Base-by-base conservation (phyloP, 2,329 filamentous ascomycete genomes). In the Cladophialophora chaetospira region DNA sequence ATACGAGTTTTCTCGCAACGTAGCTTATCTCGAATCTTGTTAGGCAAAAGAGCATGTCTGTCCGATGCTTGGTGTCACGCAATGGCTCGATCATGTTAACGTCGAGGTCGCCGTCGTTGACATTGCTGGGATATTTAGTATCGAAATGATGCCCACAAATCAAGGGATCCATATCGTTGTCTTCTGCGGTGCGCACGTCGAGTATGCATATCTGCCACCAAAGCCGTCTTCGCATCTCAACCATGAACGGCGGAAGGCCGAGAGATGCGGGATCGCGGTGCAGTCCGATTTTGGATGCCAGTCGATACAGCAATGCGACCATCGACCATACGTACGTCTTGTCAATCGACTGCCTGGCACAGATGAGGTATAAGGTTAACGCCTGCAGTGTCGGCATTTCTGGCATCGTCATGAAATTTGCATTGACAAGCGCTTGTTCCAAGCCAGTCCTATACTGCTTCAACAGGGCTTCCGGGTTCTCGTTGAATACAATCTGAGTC, bases 341-440 rank as follows among this genome's bases (percentile, higher is more conserved):
- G 70, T 75, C 69, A 55, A 73, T 72, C 43, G 73, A 67, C 52
- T 68, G 68, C n/a, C 72, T 72, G 9, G 75, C 61, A 77, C 71
- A 68, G 42, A 84, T 80, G 17, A 88, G 69, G 65, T 86, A 87
- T 25, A 86, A 71, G 8, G 84, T 75, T 29, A 85, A 79, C 0
- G 84, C 82, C 69, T 87, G 84, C 6, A 88, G 71, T 5, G 86
- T 77, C 19, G 83, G 71, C 15, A 83, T 72, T 64, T 85, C 84
- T 57, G 85, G 81, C 3, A 81, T 83, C 48, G 78, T 82, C 2
- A 88, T 68, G 48, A 88, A 79, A 59, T 84, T 81, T 5, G 84
- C 84, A 49, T 81, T 77, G 2, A 84, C 80, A 35, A 88, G 72
- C 2, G 82, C 81, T 66, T 87, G 84, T 65, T 87, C 84, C 3